Evolutionary conservation across 345 rosid species (phyloP).

Genomic region (Populus simonii): DNA sequence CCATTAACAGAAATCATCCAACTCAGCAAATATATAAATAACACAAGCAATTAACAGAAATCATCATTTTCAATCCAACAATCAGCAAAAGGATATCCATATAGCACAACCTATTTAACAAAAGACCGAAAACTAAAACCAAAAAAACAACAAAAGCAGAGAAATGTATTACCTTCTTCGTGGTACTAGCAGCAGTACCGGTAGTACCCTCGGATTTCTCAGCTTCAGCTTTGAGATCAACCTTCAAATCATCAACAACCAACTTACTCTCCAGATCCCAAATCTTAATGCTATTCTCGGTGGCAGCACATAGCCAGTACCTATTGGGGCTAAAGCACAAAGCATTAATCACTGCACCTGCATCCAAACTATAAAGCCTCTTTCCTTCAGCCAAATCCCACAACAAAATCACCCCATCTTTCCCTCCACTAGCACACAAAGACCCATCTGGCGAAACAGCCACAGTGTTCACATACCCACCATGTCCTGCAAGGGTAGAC

Average conservation of each 20-base stretch:
- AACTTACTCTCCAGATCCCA: conserved; percentile 99
- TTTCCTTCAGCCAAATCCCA: conserved; percentile 99
- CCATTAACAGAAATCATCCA: background rate
- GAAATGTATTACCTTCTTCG: conserved; percentile 56
- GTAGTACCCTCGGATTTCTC: conserved; percentile 65
- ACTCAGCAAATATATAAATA: background rate
- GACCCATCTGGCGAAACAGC: conserved; percentile 98
- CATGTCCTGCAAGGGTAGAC: conserved; percentile 67
- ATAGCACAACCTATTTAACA: background rate
- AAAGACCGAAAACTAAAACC: background rate
- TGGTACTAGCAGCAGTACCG: conserved; percentile 31
- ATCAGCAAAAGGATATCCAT: too few species aligned
- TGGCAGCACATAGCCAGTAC: conserved; percentile 98
- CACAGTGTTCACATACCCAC: conserved; percentile 81
- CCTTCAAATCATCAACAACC: conserved; percentile 94
- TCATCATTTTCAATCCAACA: too few species aligned
- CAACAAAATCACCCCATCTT: conserved; percentile 79
- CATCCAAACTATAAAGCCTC: conserved; percentile 82
- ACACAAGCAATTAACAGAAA: too few species aligned
- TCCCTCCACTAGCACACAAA: conserved; percentile 90
- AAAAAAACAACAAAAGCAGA: background rate
- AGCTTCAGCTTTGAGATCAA: conserved; percentile 92
- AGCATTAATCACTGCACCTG: conserved; percentile 70
- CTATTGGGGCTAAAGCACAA: conserved; percentile 95
- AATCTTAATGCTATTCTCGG: conserved; percentile 89